Base-by-base conservation (phyloP, 176 grass and related monocot genomes). In the Rhipidocladum racemiflorum region DNA sequence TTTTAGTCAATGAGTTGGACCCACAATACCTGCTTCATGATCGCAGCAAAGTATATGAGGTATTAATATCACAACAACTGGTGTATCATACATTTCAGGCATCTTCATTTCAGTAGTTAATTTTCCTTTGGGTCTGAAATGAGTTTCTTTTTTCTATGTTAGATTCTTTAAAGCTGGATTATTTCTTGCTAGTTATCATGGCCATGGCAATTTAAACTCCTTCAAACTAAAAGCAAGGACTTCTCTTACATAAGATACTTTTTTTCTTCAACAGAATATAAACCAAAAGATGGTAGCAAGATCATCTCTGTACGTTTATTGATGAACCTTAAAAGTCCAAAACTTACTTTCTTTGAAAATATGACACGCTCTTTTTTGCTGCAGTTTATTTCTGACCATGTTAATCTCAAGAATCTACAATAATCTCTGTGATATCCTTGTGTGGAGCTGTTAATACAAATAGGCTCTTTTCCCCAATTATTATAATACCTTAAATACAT, bases 11-110 rank as follows among this genome's bases (percentile, higher is more conserved):
- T 86, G 92, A 93, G 57, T 87, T 97, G 86, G 88, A 89, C 40
- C 84, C 92, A 21, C 92, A 97, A 68, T 86, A 97, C 60, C 88
- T 97, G 24, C 86, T 97, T 30, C 95, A 97, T 79, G 95, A 97
- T 63, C 90, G 95, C 76, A 92, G 88, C 60, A 97, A 94, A 86
- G 92, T 94, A 78, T 97, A 97, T 61, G 90, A 97, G 95, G 95
- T 97, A 94, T 82, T 83, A 25, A 20, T 34, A 76, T 48, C 34
- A 73, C 66, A 54, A 60, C 43, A 68, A 75, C 40, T 69, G 5
- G 25, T 23, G 20, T 51, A 53, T 80, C 28, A 42, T 67, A 28
- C 24, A 61, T 65, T 81, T 59, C 25, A 25, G 35, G 49, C 45
- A 81, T 68, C 15, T 70, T 56, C 54, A 34, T 72, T 87, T 29